phyloP scores from a whole-genome alignment of 139 green algal species.

The Spirogloea muscicola region DNA sequence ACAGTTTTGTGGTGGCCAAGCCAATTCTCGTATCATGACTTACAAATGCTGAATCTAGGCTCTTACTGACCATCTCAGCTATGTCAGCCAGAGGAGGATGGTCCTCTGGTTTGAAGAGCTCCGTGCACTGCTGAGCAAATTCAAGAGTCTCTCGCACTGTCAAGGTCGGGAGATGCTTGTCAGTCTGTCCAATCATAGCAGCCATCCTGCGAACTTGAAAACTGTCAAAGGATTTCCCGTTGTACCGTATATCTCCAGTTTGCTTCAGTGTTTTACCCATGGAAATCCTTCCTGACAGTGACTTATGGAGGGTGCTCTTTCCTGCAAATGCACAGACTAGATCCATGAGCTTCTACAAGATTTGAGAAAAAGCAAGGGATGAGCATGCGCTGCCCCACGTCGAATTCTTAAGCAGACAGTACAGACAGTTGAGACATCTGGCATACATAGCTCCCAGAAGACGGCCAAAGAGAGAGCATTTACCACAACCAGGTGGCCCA shows the following conservation, averaged over 20 bases:
- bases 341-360: too few relatives aligned
- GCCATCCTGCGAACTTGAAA: conserved; percentile 6
- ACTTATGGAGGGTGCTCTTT: conserved; percentile 8
- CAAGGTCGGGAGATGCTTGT: conserved; percentile 24
- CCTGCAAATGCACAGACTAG: background rate
- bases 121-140: conserved; percentile 8
- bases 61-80: background rate
- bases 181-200: conserved; percentile 9
- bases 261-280: background rate
- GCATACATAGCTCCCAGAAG: too few relatives aligned
- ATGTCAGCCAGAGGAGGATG: background rate
- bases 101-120: background rate
- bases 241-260: conserved; percentile 11
- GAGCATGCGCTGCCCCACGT: too few relatives aligned
- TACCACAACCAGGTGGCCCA: conserved; percentile 6
- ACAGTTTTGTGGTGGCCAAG: background rate
- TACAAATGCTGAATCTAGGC: background rate
- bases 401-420: too few relatives aligned
- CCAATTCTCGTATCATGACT: background rate
- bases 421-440: too few relatives aligned
- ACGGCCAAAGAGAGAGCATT: too few relatives aligned
- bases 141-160: conserved; percentile 30
- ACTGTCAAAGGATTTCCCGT: background rate
- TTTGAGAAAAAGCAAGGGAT: too few relatives aligned
- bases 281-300: background rate